A percentile compares a stretch with the other conserved stretches of the same genome.
phyloP scores from a whole-genome alignment of 805 yeast genomes.

The Schwanniomyces sp. region DNA sequence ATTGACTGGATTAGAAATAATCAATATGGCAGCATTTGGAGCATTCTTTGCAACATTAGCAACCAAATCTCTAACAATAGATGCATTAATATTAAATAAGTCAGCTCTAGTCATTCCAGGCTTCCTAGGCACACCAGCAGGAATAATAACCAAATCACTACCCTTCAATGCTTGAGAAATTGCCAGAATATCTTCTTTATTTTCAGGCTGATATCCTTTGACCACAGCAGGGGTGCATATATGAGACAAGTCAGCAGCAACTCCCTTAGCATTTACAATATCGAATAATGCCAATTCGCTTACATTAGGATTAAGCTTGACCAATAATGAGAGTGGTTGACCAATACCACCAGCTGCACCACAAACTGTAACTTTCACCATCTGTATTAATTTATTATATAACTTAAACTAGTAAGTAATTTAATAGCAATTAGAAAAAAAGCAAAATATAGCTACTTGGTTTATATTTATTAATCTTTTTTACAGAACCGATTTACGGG shows the following conservation, averaged over 20 bases:
- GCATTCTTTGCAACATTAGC: conserved; percentile 38
- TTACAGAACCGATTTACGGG: neutral
- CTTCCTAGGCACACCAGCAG: conserved; percentile 50
- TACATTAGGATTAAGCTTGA: conserved; percentile 39
- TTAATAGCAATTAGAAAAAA: neutral
- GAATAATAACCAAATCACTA: conserved; percentile 42
- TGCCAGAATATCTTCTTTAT: conserved; percentile 38
- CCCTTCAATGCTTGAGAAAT: conserved; percentile 36
- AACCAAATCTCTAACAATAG: conserved; percentile 43
- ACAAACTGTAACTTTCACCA: conserved; percentile 48
- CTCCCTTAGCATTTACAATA: conserved; percentile 46
- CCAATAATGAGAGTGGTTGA: conserved; percentile 44
- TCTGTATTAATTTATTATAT: conserved; percentile 7
- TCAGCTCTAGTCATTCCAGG: conserved; percentile 52
- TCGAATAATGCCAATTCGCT: conserved; percentile 41
- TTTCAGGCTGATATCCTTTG: conserved; percentile 39
- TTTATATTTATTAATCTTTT: neutral
- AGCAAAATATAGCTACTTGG: neutral
- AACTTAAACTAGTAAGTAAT: neutral
- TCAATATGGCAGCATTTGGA: conserved; percentile 45
- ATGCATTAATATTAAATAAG: conserved; percentile 46
- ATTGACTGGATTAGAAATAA: conserved; percentile 47
- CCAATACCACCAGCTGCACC: conserved; percentile 53
- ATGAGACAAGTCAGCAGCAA: conserved; percentile 47
- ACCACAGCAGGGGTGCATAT: conserved; percentile 41